These are phyloP conservation scores for Triticum timopheevii DNA, from an alignment of 176 grass and related monocot species.

Conservation along the genomic window DNA sequence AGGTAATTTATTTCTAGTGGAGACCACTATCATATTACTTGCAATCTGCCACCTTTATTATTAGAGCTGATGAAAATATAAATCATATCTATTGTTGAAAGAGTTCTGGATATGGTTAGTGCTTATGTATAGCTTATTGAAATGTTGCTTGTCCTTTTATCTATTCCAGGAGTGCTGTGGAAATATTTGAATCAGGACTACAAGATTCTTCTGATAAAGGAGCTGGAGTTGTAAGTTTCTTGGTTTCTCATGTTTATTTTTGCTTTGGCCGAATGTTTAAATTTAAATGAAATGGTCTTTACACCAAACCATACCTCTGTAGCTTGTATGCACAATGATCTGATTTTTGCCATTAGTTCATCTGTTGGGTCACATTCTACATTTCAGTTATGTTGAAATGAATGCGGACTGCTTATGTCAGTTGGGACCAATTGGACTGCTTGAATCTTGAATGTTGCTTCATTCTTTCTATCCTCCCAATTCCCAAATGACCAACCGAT, in stretches of 20 bases:
- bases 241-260: neutral
- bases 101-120: neutral
- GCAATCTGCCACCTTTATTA: neutral
- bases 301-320: neutral
- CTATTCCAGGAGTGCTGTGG: constrained; percentile 78
- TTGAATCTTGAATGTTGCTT: neutral
- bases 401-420: neutral
- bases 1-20: constrained; percentile 54
- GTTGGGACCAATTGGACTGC: neutral
- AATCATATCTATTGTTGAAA: neutral
- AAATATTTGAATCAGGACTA: constrained; percentile 76
- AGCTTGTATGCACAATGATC: neutral
- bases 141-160: constrained; percentile 7
- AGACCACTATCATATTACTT: neutral
- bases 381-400: neutral
- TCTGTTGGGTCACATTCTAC: neutral
- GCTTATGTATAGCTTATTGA: neutral
- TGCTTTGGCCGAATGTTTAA: neutral
- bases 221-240: constrained; percentile 54
- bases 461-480: neutral
- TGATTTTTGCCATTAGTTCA: neutral
- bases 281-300: neutral
- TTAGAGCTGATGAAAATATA: neutral
- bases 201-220: constrained; percentile 45
- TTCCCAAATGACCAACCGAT: neutral